A percentile compares a stretch with the other conserved stretches of the same genome.
Evolutionary conservation across 345 rosid genomes (phyloP).

Genomic region (Linum tenue): DNA sequence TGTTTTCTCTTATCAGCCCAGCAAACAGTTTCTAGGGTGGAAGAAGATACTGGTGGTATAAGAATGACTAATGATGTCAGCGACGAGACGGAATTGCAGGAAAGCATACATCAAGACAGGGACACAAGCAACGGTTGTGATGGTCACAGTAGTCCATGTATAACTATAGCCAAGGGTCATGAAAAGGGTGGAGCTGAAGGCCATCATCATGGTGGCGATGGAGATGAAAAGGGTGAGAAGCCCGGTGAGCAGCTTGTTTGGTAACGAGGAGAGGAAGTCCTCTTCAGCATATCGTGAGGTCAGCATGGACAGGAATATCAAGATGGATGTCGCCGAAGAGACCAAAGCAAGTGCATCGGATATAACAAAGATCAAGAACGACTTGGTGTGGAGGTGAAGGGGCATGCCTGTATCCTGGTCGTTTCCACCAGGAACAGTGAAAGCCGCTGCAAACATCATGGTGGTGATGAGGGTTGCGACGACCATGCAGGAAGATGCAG

Average conservation of each 20-base stretch:
- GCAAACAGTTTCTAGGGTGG: neutral
- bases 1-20: neutral
- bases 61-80: neutral
- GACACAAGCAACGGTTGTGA: slow-evolving; percentile 1
- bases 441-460: slow-evolving; percentile 4
- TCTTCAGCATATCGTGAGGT: slow-evolving; percentile 3
- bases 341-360: slow-evolving; percentile 2
- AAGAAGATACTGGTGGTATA: slow-evolving; percentile 2
- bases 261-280: slow-evolving; percentile 2
- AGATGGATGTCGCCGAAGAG: slow-evolving; percentile 3
- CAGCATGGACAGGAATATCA: slow-evolving; percentile 5
- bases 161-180: neutral
- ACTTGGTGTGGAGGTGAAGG: neutral
- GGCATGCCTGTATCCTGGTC: slow-evolving; percentile 3
- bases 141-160: neutral
- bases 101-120: slow-evolving; percentile 3
- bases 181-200: neutral
- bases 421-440: slow-evolving; percentile 7
- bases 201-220: slow-evolving; percentile 3
- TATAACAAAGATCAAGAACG: slow-evolving; percentile 1
- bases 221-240: slow-evolving; percentile 5
- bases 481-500: slow-evolving; percentile 5
- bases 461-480: slow-evolving; percentile 2
- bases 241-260: neutral
- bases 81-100: slow-evolving; percentile 2